phyloP scores from a whole-genome alignment of 2,329 filamentous ascomycete genomes.

The Pestalotiopsis sp. region DNA sequence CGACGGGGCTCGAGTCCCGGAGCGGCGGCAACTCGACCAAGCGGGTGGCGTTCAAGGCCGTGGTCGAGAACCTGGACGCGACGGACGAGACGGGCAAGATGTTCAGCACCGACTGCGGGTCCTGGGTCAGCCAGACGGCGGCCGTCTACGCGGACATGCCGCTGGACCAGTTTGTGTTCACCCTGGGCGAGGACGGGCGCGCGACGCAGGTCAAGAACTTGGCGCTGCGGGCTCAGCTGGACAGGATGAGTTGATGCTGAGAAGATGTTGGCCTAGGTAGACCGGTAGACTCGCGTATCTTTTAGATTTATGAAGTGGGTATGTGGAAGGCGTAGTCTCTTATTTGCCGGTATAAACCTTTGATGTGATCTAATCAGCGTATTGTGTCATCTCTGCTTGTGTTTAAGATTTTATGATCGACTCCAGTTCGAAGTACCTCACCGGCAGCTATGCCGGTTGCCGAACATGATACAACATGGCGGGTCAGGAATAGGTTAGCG shows the following conservation, averaged over 20 bases:
- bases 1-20: conserved; percentile 26
- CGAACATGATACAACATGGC: no score
- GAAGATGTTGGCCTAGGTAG: not conserved
- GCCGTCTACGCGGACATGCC: conserved; percentile 31
- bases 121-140: conserved; percentile 30
- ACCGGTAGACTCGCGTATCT: not conserved
- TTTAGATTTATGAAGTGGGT: not conserved
- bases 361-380: no score
- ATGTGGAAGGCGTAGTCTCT: not conserved
- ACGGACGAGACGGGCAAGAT: conserved; percentile 22
- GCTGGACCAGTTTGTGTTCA: conserved; percentile 33
- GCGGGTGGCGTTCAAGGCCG: conserved; percentile 26
- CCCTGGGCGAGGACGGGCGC: conserved; percentile 20
- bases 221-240: conserved; percentile 26
- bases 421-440: no score
- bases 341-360: no score
- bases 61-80: conserved; percentile 27
- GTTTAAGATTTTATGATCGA: no score
- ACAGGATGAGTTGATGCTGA: conserved; percentile 11
- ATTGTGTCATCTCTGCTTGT: no score
- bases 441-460: no score
- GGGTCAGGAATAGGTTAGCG: no score
- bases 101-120: conserved; percentile 33
- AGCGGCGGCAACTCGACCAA: conserved; percentile 17
- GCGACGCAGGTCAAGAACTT: conserved; percentile 27